A percentile compares a stretch with the other conserved stretches of the same genome.
Evolutionary conservation across 345 rosid genomes (phyloP).

Genomic region (Citrus medica): DNA sequence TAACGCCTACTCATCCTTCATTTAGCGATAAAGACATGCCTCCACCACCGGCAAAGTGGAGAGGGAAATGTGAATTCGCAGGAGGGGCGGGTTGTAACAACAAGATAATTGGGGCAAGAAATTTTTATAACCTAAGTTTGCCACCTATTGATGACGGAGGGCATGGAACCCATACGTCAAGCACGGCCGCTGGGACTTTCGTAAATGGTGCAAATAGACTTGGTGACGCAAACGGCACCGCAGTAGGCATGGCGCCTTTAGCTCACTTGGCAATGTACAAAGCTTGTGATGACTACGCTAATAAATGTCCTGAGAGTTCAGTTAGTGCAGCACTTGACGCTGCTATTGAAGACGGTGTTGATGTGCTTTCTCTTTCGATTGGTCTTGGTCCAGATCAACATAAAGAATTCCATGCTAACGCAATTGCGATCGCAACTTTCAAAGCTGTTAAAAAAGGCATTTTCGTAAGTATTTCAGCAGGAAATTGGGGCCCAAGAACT

Average conservation of each 20-base stretch:
- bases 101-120: background rate
- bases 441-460: too few species aligned
- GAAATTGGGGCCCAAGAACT: too few species aligned
- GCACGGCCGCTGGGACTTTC: background rate
- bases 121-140: background rate
- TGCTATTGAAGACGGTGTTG: background rate
- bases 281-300: too few species aligned
- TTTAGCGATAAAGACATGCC: background rate
- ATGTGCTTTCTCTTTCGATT: too few species aligned
- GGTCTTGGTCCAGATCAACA: too few species aligned
- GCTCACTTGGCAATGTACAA: background rate
- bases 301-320: background rate
- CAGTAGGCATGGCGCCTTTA: background rate
- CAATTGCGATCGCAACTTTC: too few species aligned
- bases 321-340: background rate
- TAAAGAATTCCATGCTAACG: too few species aligned
- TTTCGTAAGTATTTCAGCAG: too few species aligned
- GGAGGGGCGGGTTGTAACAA: background rate
- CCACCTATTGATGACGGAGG: background rate
- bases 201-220: background rate
- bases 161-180: background rate
- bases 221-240: background rate
- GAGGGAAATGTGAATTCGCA: background rate
- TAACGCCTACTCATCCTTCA: conserved; percentile 40
- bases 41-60: background rate